Conservation (phyloP, 2,329 filamentous ascomycete species). For the Coleophoma crateriformis region DNA sequence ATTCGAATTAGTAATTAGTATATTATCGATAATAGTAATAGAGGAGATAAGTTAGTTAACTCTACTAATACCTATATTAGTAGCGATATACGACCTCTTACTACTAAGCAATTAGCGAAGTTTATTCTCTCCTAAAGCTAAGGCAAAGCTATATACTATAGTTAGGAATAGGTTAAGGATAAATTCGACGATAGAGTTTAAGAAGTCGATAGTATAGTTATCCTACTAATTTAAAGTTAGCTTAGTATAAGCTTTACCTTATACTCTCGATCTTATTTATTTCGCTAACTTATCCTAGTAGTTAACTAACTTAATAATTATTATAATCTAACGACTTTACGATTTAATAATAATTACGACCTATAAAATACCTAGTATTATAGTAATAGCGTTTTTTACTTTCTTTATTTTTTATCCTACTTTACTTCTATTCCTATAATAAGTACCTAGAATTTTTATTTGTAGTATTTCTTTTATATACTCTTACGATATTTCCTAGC, state of each 20-base stretch:
- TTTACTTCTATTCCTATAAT: not conserved
- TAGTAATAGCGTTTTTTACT: not conserved
- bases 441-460: too few relatives aligned
- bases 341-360: not conserved
- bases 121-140: not conserved
- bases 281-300: not conserved
- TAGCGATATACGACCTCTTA: not conserved
- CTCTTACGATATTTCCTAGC: too few relatives aligned
- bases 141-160: not conserved
- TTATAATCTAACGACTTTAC: not conserved
- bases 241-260: not conserved
- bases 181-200: not conserved
- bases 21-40: not conserved
- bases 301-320: not conserved
- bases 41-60: not conserved
- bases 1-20: not conserved
- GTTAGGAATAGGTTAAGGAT: not conserved
- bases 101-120: not conserved
- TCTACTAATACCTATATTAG: not conserved
- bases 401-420: not conserved
- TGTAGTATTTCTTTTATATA: too few relatives aligned
- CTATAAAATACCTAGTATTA: not conserved
- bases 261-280: not conserved
- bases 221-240: not conserved
- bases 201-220: not conserved